These are phyloP conservation scores for Cucumis variabilis DNA, from an alignment of 331 rosid species.

Conservation along the genomic window DNA sequence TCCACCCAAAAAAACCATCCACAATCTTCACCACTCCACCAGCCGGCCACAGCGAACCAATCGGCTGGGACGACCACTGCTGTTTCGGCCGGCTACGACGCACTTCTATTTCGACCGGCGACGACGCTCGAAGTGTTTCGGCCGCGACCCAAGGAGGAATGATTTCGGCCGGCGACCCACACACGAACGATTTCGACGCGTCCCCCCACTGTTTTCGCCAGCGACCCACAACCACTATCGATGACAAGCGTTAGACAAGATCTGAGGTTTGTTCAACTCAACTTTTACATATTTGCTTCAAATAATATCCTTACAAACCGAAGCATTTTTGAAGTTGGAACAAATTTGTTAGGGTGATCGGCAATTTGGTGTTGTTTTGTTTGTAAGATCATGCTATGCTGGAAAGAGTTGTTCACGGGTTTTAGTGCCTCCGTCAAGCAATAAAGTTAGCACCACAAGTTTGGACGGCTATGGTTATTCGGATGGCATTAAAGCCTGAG, in stretches of 20 bases:
- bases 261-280: slow-evolving; percentile 58
- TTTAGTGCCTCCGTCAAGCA: slow-evolving; percentile 65
- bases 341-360: not conserved
- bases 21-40: too few relatives aligned
- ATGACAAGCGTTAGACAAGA: slow-evolving; percentile 52
- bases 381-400: slow-evolving; percentile 63
- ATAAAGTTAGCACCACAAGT: slow-evolving; percentile 79
- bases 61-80: too few relatives aligned
- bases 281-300: not conserved
- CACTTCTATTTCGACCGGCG: too few relatives aligned
- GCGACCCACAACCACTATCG: too few relatives aligned
- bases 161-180: too few relatives aligned
- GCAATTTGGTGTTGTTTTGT: not conserved
- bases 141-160: too few relatives aligned
- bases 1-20: too few relatives aligned
- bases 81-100: too few relatives aligned
- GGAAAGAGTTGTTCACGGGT: slow-evolving; percentile 60
- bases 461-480: slow-evolving; percentile 84
- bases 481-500: slow-evolving; percentile 77
- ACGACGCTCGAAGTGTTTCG: too few relatives aligned
- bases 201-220: too few relatives aligned
- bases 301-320: not conserved
- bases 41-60: too few relatives aligned
- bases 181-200: too few relatives aligned
- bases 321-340: not conserved